Conservation (phyloP, 1,284 basidiomycete species). For the Irpex rosettiformis region DNA sequence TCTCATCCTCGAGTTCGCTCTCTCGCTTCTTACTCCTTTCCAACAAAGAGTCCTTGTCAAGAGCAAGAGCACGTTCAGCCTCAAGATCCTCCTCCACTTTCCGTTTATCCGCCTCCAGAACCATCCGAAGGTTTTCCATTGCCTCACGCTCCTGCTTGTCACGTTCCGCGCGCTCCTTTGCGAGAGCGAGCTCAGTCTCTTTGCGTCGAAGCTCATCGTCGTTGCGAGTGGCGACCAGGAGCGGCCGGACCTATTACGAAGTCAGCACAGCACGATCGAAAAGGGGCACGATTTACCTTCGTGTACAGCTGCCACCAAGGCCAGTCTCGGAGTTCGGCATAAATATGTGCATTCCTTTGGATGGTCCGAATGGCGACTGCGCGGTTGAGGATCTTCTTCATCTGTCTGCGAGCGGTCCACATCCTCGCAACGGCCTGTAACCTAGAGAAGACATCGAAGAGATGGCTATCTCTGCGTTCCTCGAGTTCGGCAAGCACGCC, state of each 20-base stretch:
- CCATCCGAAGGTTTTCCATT: conserved; percentile 75
- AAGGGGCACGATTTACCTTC: conserved; percentile 46
- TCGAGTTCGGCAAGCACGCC: conserved; percentile 98
- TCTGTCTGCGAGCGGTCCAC: conserved; percentile 86
- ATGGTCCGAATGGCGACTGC: conserved; percentile 90
- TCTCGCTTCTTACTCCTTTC: conserved; percentile 86
- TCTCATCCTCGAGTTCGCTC: conserved; percentile 82
- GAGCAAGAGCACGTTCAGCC: conserved; percentile 74
- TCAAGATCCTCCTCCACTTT: conserved; percentile 81
- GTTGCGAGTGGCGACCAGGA: conserved; percentile 88
- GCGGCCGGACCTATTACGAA: conserved; percentile 69
- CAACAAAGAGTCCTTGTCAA: conserved; percentile 87
- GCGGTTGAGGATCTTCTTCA: conserved; percentile 94
- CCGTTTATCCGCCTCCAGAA: conserved; percentile 77
- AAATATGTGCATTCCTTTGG: conserved; percentile 91
- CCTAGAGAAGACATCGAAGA: conserved; percentile 89
- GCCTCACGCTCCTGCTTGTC: conserved; percentile 80
- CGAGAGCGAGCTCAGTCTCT: conserved; percentile 80
- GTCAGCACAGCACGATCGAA: background rate
- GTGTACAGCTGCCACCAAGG: conserved; percentile 99
- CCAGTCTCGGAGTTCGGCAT: conserved; percentile 89
- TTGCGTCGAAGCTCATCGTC: conserved; percentile 92
- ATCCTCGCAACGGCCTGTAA: conserved; percentile 86
- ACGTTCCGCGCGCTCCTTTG: conserved; percentile 83
- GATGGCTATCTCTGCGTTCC: conserved; percentile 83